These are phyloP conservation scores for Adenanthera pavonina DNA, from an alignment of 306 rosid genomes.

Conservation along the genomic window DNA sequence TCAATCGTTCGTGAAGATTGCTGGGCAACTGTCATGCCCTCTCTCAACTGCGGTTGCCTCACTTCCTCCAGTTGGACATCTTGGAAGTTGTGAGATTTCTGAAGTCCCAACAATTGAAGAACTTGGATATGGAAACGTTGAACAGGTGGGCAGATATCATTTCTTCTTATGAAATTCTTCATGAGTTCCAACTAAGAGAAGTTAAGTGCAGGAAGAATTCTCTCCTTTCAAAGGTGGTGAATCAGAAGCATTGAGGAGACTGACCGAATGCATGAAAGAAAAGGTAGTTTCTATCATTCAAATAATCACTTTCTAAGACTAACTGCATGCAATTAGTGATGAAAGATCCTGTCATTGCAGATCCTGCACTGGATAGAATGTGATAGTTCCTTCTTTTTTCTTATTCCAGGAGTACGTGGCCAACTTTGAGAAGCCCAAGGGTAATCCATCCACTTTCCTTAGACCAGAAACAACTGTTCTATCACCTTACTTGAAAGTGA, in stretches of 20 bases:
- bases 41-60: slow-evolving; percentile 54
- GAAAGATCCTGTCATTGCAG: slow-evolving; percentile 3
- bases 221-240: slow-evolving; percentile 96
- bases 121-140: slow-evolving; percentile 73
- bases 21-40: slow-evolving; percentile 68
- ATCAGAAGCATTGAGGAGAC: slow-evolving; percentile 83
- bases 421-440: slow-evolving; percentile 91
- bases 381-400: neutral
- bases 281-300: slow-evolving; percentile 54
- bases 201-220: slow-evolving; percentile 65
- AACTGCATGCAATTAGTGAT: slow-evolving; percentile 29
- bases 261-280: slow-evolving; percentile 63
- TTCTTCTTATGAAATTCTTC: slow-evolving; percentile 16
- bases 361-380: slow-evolving; percentile 19
- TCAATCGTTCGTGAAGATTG: slow-evolving; percentile 87
- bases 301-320: neutral
- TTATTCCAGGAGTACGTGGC: slow-evolving; percentile 80
- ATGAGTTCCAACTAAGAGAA: slow-evolving; percentile 27
- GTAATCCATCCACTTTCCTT: slow-evolving; percentile 84
- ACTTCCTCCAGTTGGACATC: slow-evolving; percentile 72
- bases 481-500: slow-evolving; percentile 93
- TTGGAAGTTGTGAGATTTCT: slow-evolving; percentile 55
- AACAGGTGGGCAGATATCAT: slow-evolving; percentile 50
- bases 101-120: slow-evolving; percentile 78
- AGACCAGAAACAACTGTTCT: slow-evolving; percentile 87